Evolutionary conservation across 108 stramenopile species (phyloP), one percentile per base, ranked within the genome.

Genomic region (Nannochloropsis salina): DNA sequence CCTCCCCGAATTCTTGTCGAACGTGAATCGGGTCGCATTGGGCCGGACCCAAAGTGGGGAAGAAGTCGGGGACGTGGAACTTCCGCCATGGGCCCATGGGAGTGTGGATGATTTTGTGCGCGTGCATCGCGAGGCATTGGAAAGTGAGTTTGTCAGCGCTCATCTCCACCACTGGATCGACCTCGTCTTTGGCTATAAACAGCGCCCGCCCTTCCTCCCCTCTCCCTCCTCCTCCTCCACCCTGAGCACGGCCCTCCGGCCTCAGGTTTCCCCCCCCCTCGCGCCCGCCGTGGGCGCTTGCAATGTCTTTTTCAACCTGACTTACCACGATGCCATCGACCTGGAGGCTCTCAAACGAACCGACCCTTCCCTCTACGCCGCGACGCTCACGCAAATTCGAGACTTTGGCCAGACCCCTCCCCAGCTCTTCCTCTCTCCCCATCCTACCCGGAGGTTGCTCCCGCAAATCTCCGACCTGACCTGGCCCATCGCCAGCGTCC

Each of bases 281-380:
- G 89, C 92, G 5, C 94, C 92, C 41, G 94, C 98, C 9, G 92
- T 93, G 44, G 88, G 90, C 42, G 94, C 96, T 2, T 91, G 94
- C 86, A 98, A 98, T 87, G 91, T 98, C 21, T 99, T 99, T 86
- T 96, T 97, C 90, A 93, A 94, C 83, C 93, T 98, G 15, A 96
- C 95, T 3, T 99, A 99, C 88, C 96, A 97, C 91, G 96, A 95
- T 40, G 91, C 94, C 45, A 84, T 88, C 22, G 85, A 88, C 61
- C 85, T 88, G 47, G 80, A 80, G 47, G 31, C 81, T 1, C 44
- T 88, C 43, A 84, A 81, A 42, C 82, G 45, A 40, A 80, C 80
- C 21, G 88, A 88, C 85, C 82, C 88, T 10, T 51, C 79, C 51
- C 82, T 86, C 47, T 83, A 41, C 9, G 18, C 1, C 12, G 41